Conservation (phyloP, 768 basidiomycete genomes). For the Clavaria fumosa region DNA sequence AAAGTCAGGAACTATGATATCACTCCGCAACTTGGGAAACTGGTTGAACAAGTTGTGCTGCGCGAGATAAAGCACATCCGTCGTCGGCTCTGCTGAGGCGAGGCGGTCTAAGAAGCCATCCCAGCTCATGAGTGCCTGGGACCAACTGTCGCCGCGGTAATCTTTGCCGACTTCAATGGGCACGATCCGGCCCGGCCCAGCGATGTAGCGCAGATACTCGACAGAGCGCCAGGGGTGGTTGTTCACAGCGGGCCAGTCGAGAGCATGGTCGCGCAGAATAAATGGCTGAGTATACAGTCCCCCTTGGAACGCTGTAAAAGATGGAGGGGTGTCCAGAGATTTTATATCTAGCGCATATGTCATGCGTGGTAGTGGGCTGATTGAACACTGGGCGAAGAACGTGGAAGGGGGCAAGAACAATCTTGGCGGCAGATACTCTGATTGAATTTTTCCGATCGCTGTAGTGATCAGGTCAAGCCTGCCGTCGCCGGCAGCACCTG, state of each 20-base stretch:
- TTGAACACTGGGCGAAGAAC: constrained; percentile 1
- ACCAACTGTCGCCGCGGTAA: constrained; percentile 38
- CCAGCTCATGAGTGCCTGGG: constrained; percentile 65
- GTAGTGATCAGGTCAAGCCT: constrained; percentile 46
- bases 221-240: constrained; percentile 55
- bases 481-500: constrained; percentile 53
- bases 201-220: constrained; percentile 49
- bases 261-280: constrained; percentile 46
- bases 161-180: constrained; percentile 19
- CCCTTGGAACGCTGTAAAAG: constrained; percentile 38
- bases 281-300: constrained; percentile 42
- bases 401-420: constrained; percentile 4
- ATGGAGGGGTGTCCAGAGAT: constrained; percentile 33
- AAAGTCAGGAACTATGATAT: constrained; percentile 80
- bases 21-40: constrained; percentile 61
- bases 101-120: constrained; percentile 44
- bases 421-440: constrained; percentile 11
- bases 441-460: constrained; percentile 49
- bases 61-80: constrained; percentile 58
- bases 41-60: constrained; percentile 80
- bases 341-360: constrained; percentile 19
- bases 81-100: constrained; percentile 6
- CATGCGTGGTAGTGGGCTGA: constrained; percentile 6
- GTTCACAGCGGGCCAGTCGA: constrained; percentile 66
- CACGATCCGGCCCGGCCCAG: constrained; percentile 72